Evolutionary conservation across 2,329 filamentous ascomycete species (phyloP).

Genomic region (Fusarium sp.): DNA sequence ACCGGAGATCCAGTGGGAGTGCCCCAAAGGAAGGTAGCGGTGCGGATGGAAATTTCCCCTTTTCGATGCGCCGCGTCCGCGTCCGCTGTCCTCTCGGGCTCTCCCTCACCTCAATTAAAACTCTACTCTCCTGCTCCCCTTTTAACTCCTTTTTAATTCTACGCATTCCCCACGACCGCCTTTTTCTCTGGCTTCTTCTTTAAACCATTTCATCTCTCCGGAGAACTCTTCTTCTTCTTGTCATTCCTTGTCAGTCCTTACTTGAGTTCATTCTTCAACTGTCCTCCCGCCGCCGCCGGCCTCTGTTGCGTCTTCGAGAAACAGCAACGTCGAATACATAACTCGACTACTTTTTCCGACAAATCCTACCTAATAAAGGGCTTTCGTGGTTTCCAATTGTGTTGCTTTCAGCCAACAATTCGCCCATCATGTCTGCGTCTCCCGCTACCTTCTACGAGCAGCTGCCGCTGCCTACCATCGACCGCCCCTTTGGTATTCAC

Average conservation of each 20-base stretch:
- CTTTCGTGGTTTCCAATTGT: slow-evolving; percentile 16
- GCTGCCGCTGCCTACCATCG: slow-evolving; percentile 81
- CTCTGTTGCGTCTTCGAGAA: slow-evolving; percentile 39
- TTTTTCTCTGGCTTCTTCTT: slow-evolving; percentile 34
- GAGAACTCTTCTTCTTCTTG: slow-evolving; percentile 52
- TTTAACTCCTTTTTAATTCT: slow-evolving; percentile 46
- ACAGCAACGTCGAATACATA: slow-evolving; percentile 41
- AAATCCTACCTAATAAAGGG: slow-evolving; percentile 33
- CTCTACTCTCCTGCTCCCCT: slow-evolving; percentile 45
- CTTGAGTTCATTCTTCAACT: slow-evolving; percentile 37
- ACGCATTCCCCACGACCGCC: slow-evolving; percentile 41
- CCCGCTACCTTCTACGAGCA: slow-evolving; percentile 65
- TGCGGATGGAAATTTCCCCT: slow-evolving; percentile 55
- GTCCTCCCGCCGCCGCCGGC: slow-evolving; percentile 46
- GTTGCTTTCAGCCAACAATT: slow-evolving; percentile 25
- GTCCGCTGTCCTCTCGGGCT: slow-evolving; percentile 29
- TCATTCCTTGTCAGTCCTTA: slow-evolving; percentile 52
- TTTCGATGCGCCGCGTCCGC: slow-evolving; percentile 48
- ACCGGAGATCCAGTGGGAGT: slow-evolving; percentile 40
- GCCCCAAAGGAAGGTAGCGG: slow-evolving; percentile 29
- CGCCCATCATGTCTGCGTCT: slow-evolving; percentile 53
- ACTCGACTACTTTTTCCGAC: slow-evolving; percentile 13
- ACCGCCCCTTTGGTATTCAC: slow-evolving; percentile 90
- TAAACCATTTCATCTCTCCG: slow-evolving; percentile 42
- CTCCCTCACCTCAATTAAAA: slow-evolving; percentile 42